Evolutionary conservation across 2,329 filamentous ascomycete species (phyloP), one percentile per base, ranked within the genome.

Genomic region (Botryotinia convoluta): DNA sequence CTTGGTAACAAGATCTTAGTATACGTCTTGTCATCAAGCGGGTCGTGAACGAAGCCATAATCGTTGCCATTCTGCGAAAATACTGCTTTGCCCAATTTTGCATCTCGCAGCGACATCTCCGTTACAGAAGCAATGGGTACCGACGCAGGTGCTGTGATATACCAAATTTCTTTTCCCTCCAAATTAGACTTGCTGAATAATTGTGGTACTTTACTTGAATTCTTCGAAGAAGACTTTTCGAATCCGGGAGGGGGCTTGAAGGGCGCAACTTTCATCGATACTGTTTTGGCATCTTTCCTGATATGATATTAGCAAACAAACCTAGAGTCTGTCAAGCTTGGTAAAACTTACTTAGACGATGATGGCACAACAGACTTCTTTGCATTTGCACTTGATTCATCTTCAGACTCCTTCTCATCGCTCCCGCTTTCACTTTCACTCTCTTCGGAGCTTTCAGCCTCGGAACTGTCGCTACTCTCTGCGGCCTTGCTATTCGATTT

Each of bases 121-220:
- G 90, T 87, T 64, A 94, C 83, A 1, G 91, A 85, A 18, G 88
- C 89, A 73, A 94, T 86, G n/a, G 92, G 89, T 4, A 94, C 83
- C 18, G 88, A 89, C 9, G 89, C 87, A 3, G 92, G 92, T 5
- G 91, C 90, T 16, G 91, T 93, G 77, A 95, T 93, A 81, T 94
- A 93, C 92, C 92, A 95, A 74, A 94, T 85, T 80, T 94, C 90
- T 84, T 93, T 94, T 75, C 90, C 91, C 72, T 89, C 84, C 12
- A 91, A 80, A 77, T 88, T 87, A 72, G 86, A 86, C 73, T 87
- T 84, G 78, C 84, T 86, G 77, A 92, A 89, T 71, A 91, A 82
- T 35, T 87, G 83, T 14, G 86, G 76, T 65, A 73, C 69, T 37
- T 72, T 74, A 26, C 72, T 65, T 4, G 68, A 72, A 20, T 72